phyloP scores from a whole-genome alignment of 441 rosid species.

The Pelargonium myrrhifolium region DNA sequence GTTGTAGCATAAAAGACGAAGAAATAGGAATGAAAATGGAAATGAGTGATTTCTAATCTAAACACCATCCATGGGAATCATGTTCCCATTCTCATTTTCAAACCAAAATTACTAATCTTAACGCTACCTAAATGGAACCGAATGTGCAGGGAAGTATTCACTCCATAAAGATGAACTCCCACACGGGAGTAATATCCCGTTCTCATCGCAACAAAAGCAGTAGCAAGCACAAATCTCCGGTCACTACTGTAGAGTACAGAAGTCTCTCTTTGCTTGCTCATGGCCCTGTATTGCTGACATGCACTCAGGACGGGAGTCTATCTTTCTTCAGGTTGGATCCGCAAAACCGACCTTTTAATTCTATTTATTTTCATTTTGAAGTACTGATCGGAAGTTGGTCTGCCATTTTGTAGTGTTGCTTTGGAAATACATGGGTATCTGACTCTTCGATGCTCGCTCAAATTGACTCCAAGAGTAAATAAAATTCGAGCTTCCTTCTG shows the following conservation, averaged over 20 bases:
- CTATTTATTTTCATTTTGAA: not conserved
- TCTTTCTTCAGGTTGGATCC: conserved; percentile 73
- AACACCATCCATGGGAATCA: not conserved
- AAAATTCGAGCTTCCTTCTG: conserved; percentile 79
- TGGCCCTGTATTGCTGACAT: conserved; percentile 85
- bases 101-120: not conserved
- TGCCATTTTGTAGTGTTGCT: conserved; percentile 57
- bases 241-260: conserved; percentile 77
- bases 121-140: conserved; percentile 12
- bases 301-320: conserved; percentile 80
- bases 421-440: conserved; percentile 77
- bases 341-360: conserved; percentile 10
- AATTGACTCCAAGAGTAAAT: conserved; percentile 62
- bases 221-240: conserved; percentile 64
- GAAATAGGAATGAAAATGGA: too few species aligned
- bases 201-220: conserved; percentile 66
- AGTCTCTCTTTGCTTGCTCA: conserved; percentile 86
- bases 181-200: conserved; percentile 68
- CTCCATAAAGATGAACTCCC: conserved; percentile 76
- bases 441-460: conserved; percentile 79
- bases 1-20: too few species aligned
- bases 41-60: not conserved
- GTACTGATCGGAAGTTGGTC: conserved; percentile 10
- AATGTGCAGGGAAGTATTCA: conserved; percentile 68
- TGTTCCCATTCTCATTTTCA: not conserved